Evolutionary conservation across 139 green algal genomes (phyloP).

Genomic region (Chlorella sp.): DNA sequence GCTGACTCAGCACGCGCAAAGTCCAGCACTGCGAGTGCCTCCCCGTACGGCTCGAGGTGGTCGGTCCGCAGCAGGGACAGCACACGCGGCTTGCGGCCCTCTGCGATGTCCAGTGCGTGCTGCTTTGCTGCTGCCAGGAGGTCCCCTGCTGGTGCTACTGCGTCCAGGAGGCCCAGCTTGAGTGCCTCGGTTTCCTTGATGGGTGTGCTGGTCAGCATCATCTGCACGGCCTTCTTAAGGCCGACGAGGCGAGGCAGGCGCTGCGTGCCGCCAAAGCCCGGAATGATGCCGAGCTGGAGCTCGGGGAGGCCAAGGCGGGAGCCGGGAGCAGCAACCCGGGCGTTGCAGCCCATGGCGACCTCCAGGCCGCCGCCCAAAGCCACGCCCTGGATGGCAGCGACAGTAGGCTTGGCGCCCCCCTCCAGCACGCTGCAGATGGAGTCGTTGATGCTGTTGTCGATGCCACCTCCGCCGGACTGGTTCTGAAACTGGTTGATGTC

Average conservation of each 20-base stretch:
- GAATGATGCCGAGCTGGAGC: constrained; percentile 94
- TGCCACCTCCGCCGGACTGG: constrained; percentile 17
- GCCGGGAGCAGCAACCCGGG: constrained; percentile 48
- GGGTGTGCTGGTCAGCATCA: constrained; percentile 86
- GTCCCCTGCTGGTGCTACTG: constrained; percentile 43
- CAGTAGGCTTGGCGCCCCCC: constrained; percentile 71
- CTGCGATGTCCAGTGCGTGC: constrained; percentile 82
- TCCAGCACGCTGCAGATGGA: constrained; percentile 69
- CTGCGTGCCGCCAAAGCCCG: constrained; percentile 97
- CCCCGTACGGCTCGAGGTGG: constrained; percentile 61
- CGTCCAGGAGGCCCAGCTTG: constrained; percentile 86
- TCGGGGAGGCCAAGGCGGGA: constrained; percentile 90
- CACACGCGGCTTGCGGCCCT: constrained; percentile 32
- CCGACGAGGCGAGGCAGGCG: constrained; percentile 92
- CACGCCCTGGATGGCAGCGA: constrained; percentile 52
- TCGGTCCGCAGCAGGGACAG: constrained; percentile 42
- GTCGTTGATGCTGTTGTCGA: constrained; percentile 52
- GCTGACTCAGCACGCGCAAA: constrained; percentile 62
- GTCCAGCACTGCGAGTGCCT: constrained; percentile 75
- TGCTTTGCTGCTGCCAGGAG: not conserved
- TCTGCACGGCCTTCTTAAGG: constrained; percentile 81
- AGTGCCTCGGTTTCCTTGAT: constrained; percentile 44
- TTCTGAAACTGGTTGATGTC: constrained; percentile 76
- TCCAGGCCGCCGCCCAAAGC: constrained; percentile 39
- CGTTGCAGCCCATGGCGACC: constrained; percentile 88